Conservation (phyloP, 2,329 filamentous ascomycete species). For the Trichothecium sympodiale region DNA sequence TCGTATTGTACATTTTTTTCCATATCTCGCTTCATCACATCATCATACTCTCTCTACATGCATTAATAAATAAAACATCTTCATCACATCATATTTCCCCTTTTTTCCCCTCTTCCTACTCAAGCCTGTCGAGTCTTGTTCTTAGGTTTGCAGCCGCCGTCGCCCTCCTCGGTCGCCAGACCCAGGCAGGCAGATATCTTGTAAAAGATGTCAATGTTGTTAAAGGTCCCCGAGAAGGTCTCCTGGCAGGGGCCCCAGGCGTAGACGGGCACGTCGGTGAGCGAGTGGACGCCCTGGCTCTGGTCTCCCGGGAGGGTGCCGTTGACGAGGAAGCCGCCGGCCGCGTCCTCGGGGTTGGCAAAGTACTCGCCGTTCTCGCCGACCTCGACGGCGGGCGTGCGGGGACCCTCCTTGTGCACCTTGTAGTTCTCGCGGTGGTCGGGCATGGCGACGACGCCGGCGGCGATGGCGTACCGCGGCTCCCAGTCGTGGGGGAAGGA, state of each 20-base stretch:
- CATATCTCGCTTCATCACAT: too few species aligned
- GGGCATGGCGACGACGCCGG: slow-evolving; percentile 59
- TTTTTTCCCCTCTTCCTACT: too few species aligned
- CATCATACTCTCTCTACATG: too few species aligned
- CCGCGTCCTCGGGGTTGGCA: slow-evolving; percentile 56
- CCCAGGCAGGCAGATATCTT: slow-evolving; percentile 61
- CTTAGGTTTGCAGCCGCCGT: slow-evolving; percentile 12
- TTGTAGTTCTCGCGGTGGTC: slow-evolving; percentile 69
- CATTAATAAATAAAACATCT: too few species aligned
- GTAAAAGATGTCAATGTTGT: slow-evolving; percentile 64
- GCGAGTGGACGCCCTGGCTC: slow-evolving; percentile 60
- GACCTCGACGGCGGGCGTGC: slow-evolving; percentile 46
- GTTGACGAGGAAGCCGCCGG: slow-evolving; percentile 61
- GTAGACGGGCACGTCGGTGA: slow-evolving; percentile 71
- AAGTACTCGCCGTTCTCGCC: slow-evolving; percentile 45
- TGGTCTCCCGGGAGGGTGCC: slow-evolving; percentile 58
- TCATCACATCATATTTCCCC: slow-evolving; percentile 8
- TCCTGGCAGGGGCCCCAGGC: slow-evolving; percentile 71
- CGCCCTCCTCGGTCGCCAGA: slow-evolving; percentile 22
- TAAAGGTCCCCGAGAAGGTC: slow-evolving; percentile 60
- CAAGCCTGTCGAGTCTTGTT: too few species aligned
- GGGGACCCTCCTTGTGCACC: slow-evolving; percentile 55
- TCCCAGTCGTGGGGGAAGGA: slow-evolving; percentile 80
- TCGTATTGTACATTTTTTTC: too few species aligned
- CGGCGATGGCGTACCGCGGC: slow-evolving; percentile 69